Base-by-base conservation (phyloP, 2,329 filamentous ascomycete species). In the Neodidymelliopsis sp. region DNA sequence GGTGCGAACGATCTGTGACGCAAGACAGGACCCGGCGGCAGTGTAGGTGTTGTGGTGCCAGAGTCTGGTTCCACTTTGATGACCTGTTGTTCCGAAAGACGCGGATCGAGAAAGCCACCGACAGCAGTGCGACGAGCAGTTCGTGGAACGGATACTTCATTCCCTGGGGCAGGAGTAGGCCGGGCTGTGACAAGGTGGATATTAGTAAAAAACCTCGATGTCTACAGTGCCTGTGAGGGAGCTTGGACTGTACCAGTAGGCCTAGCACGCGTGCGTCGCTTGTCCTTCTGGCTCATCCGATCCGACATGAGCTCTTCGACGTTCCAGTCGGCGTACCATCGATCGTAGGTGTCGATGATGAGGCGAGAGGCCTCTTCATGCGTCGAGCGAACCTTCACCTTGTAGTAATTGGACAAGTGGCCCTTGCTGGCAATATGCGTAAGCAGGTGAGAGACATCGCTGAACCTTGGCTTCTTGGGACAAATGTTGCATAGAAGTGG, bases 381-480 rank as follows among this genome's bases (percentile, higher is more conserved):
- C 43, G 84, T 81, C 45, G 87, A 84, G 48, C 83, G 84, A 58
- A 96, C 84, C 63, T 90, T 87, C 41, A 91, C 81, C 65, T 90
- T 91, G 76, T 92, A 95, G 64, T 90, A 86, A 68, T 90, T 84
- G 51, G 91, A 86, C 24, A 97, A 78, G 70, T 97, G 93, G n/a
- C 89, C 88, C 70, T 97, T 97, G 57, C 92, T 97, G 51, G 89
- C 85, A 54, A 97, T 84, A 69, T 97, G 93, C 10, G 93, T 97
- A 67, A 97, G 83, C 27, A 97, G 79, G 72, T 97, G 93, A 24
- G 92, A 96, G 33, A 91, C 80, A 73, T 97, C 93, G 46, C 91
- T 96, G 75, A 97, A 97, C 22, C 76, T 83, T 28, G 90, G 90
- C 53, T 82, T 82, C 59, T 87, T 90, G 25, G 89, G 87, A 70